Evolutionary conservation across 345 rosid species (phyloP).

Genomic region (Salix exigua): DNA sequence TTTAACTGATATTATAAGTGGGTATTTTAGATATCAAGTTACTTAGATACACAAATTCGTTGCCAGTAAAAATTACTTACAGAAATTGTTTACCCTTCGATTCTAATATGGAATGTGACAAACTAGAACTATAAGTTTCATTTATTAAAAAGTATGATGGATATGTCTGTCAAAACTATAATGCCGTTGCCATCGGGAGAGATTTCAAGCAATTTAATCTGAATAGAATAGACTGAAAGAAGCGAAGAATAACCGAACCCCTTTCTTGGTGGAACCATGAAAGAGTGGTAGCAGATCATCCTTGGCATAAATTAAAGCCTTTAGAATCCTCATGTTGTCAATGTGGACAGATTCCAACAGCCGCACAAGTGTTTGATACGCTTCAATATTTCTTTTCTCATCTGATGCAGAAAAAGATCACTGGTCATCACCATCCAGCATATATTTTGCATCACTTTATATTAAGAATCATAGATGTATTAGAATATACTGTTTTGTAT

Average conservation of each 20-base stretch:
- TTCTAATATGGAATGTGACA: no score
- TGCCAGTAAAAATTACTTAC: no score
- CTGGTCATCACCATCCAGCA: neutral
- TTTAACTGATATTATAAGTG: neutral
- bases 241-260: constrained; percentile 21
- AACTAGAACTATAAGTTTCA: no score
- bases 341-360: constrained; percentile 26
- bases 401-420: constrained; percentile 25
- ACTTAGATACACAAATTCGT: no score
- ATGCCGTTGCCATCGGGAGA: no score
- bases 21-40: no score
- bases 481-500: neutral
- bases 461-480: neutral
- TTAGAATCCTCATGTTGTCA: constrained; percentile 42
- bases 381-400: constrained; percentile 38
- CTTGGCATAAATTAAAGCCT: constrained; percentile 33
- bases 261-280: constrained; percentile 26
- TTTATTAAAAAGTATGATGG: no score
- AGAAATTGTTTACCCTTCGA: no score
- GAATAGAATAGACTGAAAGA: neutral
- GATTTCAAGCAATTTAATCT: neutral
- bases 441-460: neutral
- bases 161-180: no score
- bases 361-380: constrained; percentile 34
- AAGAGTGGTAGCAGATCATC: constrained; percentile 42